phyloP scores from a whole-genome alignment of 2,329 filamentous ascomycete genomes.

The Botrytis fabae region DNA sequence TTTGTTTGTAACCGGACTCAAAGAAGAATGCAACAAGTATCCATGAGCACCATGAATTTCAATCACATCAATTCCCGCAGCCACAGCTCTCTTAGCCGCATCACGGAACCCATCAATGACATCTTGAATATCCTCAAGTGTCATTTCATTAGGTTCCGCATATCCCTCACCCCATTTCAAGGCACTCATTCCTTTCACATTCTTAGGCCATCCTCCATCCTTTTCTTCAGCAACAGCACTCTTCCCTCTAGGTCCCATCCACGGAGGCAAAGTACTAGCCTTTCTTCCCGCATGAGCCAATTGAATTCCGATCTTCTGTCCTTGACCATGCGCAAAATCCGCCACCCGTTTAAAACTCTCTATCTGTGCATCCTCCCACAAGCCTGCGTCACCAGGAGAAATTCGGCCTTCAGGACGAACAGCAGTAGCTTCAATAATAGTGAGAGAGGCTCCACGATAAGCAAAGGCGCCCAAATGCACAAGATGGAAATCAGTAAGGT shows the following conservation, averaged over 20 bases:
- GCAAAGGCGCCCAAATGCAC: slow-evolving; percentile 39
- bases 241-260: slow-evolving; percentile 38
- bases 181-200: slow-evolving; percentile 54
- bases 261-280: slow-evolving; percentile 43
- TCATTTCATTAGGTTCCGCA: slow-evolving; percentile 60
- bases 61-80: slow-evolving; percentile 61
- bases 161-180: slow-evolving; percentile 59
- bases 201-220: slow-evolving; percentile 44
- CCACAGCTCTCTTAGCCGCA: slow-evolving; percentile 42
- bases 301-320: slow-evolving; percentile 68
- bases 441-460: slow-evolving; percentile 40
- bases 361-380: slow-evolving; percentile 45
- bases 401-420: slow-evolving; percentile 42
- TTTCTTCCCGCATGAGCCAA: slow-evolving; percentile 63
- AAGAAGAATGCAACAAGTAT: slow-evolving; percentile 66
- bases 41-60: slow-evolving; percentile 65
- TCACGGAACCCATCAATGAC: slow-evolving; percentile 43
- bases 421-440: slow-evolving; percentile 42
- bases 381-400: slow-evolving; percentile 37
- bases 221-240: slow-evolving; percentile 37
- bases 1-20: slow-evolving; percentile 59
- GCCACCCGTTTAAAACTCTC: slow-evolving; percentile 41
- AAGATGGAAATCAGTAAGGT: slow-evolving; percentile 42
- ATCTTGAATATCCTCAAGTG: slow-evolving; percentile 43
- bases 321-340: slow-evolving; percentile 50